Evolutionary conservation across 495 filamentous ascomycete genomes (phyloP), one percentile per base, ranked within the genome.

Genomic region (Platismatia glauca): DNA sequence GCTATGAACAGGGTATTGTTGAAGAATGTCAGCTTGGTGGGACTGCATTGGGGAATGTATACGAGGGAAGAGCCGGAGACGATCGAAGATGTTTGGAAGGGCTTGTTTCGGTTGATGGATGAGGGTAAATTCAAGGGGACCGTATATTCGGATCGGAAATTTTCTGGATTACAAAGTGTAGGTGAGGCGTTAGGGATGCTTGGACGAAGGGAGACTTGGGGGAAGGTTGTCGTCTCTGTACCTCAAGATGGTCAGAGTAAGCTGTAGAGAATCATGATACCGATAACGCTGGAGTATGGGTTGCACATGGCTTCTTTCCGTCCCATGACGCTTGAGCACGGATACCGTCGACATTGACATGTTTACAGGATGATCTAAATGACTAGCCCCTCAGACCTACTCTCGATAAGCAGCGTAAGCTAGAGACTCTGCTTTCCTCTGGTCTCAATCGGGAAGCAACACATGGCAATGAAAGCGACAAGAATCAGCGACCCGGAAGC

Each of bases 21-120:
- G 68, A 97, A 96, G 82, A 97, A 97, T 75, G 91, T 96, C 60
- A 88, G 84, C 66, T 72, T 97, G 18, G 87, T 96, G 6, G 93
- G 93, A 1, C 74, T 96, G 69, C 90, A 96, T 73, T 97, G 92
- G 92, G 93, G 93, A 1, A 79, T 83, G 73, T 97, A 96, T 78
- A 78, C 85, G 3, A 80, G 75, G 38, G 81, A 84, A 66, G 90
- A 96, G 77, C 83, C 76, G 57, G 82, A 86, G 73, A 88, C 81
- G 9, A 82, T 94, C 0, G 78, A 78, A 27, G 73, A 69, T 6
- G 91, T 96, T 2, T 97, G 93, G 93, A 71, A 85, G 59, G 91
- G 88, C 2, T 79, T 97, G 55, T 88, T 87, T 73, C 78, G 85
- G 69, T 70, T 97, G 61, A 86, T 96, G 61, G 79, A 78, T 18